Base-by-base conservation (phyloP, 345 rosid genomes). In the Lumnitzera racemosa region DNA sequence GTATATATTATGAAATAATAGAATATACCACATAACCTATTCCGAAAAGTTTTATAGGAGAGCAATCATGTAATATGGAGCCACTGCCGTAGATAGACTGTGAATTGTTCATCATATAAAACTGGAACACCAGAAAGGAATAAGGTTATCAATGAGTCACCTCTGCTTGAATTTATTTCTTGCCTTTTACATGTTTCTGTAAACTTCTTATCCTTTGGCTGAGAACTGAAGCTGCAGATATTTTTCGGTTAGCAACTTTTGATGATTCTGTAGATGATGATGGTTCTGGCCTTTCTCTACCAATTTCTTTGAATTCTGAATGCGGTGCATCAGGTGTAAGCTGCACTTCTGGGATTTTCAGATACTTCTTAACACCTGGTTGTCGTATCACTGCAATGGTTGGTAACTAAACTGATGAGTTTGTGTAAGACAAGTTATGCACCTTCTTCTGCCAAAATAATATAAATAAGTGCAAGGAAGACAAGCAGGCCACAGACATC, bases 361-460 rank as follows among this genome's bases (percentile, higher is more conserved):
- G 56, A 10, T 67, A 56, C 66, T 64, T 80, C 78, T 77, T 68
- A 59, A 80, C 74, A 47, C 72, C 71, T 29, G 80, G 80, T 14
- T 61, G 74, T 70, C 62, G 66, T 48, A 80, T 11, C 24, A 46
- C 82, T 80, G 78, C 66, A 66, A 16, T 46, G 0, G 24, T 13
- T 41, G 12, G 50, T 8, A 47, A 54, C 31, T n/a, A 49, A 61
- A 52, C 54, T 41, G 58, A 53, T 24, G 9, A 36, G 43, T 9
- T 9, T 9, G 11, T 36, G 43, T 9, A 36, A 36, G 43, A 36
- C 43, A 36, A 4, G 10, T 5, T 36, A 36, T 36, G 43, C 43
- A 36, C 7, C 43, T 36, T 36, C 9, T 36, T 7, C 43, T 36
- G 1, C 43, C 43, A 5, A 7, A 43, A 57, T 0, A 57, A 31